phyloP scores from a whole-genome alignment of 2,329 filamentous ascomycete species.

The Calonectria naviculata region DNA sequence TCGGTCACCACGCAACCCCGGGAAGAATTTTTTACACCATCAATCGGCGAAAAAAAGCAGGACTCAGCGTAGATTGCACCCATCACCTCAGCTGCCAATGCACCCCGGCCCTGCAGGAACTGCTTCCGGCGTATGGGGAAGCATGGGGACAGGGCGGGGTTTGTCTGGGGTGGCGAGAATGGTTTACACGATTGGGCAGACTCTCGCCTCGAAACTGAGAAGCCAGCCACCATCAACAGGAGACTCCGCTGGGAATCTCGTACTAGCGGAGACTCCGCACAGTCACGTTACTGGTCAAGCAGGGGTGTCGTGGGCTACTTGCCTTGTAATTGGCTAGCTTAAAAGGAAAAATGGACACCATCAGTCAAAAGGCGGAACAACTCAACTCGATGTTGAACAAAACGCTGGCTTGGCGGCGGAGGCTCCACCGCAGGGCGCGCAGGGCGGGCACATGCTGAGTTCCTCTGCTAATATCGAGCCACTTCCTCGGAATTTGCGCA shows the following conservation, averaged over 20 bases:
- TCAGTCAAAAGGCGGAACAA: neutral
- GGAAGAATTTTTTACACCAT: neutral
- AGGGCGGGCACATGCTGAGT: neutral
- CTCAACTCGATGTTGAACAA: neutral
- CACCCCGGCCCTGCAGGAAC: neutral
- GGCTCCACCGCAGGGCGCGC: neutral
- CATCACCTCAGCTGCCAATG: neutral
- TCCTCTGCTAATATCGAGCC: neutral
- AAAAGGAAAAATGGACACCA: neutral
- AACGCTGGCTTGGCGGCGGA: neutral
- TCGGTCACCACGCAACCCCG: neutral
- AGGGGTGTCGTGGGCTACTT: neutral
- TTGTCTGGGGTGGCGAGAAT: conserved; percentile 12
- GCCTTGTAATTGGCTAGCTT: neutral
- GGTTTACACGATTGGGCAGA: conserved; percentile 10
- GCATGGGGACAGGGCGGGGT: neutral
- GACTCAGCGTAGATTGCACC: neutral
- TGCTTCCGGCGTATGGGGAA: conserved; percentile 15
- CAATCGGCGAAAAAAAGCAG: neutral
- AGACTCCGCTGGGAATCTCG: no score
- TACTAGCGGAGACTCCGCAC: no score
- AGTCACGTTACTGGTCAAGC: neutral
- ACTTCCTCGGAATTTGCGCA: neutral
- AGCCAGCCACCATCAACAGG: conserved; percentile 7
- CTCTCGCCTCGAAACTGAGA: neutral